Evolutionary conservation across 805 yeast species (phyloP), one percentile per base, ranked within the genome.

Genomic region (Candida ovalis): DNA sequence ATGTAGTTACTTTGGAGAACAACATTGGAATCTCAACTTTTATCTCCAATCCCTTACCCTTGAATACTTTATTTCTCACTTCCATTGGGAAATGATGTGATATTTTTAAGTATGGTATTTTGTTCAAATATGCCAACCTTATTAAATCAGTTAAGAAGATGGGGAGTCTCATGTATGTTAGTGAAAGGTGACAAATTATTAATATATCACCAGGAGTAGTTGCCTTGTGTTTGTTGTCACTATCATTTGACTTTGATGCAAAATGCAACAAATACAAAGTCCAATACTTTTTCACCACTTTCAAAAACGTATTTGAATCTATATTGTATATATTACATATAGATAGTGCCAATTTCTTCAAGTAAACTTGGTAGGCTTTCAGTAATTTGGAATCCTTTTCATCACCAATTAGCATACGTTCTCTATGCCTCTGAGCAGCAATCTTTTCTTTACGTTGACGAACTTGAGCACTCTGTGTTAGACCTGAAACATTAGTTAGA

Each of bases 61-160:
- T 18, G 22, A 22, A 56, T 44, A 44, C 47, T 23, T 52, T 42
- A 13, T 48, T 47, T 24, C 59, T 56, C 4, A 62, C 44, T 2
- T 50, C 53, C 15, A 40, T 33, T 7, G 66, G 63, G 9, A 63
- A 32, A 33, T 51, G 52, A 17, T 53, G 44, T 25, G 58, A 60
- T 1, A 58, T 23, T 25, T 53, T 52, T 13, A 51, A 39, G 40
- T 40, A 78, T 2, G 88, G 86, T 1, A 85, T 62, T 28, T 68
- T 65, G 43, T 76, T 76, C 2, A 66, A 55, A 25, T 70, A 57
- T 3, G 77, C 62, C 63, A 76, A 66, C 3, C 59, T 55, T 22
- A 80, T 56, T 17, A 80, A 61, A 58, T 82, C 86, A 46, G 66
- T 62, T 4, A 75, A 52, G 56, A 76, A 80, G 1, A 83, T 53